Evolutionary conservation across 441 rosid genomes (phyloP), one percentile per base, ranked within the genome.

Genomic region (Jatropha podagrica): DNA sequence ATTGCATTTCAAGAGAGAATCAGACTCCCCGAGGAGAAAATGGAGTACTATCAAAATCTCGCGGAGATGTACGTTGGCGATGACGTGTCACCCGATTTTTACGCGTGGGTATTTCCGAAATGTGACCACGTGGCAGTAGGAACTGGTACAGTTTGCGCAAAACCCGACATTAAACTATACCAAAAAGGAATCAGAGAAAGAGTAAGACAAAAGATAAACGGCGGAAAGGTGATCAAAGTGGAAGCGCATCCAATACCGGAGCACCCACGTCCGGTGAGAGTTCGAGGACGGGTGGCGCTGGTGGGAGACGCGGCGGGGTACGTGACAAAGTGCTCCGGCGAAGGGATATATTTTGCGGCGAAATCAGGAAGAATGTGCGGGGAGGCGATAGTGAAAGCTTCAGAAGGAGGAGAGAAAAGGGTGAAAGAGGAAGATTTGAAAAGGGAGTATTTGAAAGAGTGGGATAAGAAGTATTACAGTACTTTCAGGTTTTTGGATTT

Each of bases 81-180:
- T 9, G 92, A 90, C 84, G 92, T 90, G 69, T 90, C 94, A 15
- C 94, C 94, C 49, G 90, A 88, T 32, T 88, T 88, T 60, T 90
- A 90, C 82, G 89, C 82, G 7, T 88, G 90, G 94, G 94, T 88
- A 0, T 90, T 90, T 48, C 90, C 90, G 0, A 90, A 90, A 76
- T 90, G 90, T 72, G 90, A 90, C 81, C 94, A 90, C 81, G 92
- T 90, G 75, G 94, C 92, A 0, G 92, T 90, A 15, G 94, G 90
- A 1, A 90, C 90, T 0, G 94, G 89, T 0, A 90, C 92, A 1
- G 84, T 81, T 32, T 20, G 82, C 48, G 71, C 80, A 46, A 88
- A 82, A 76, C 82, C 54, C 20, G 69, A 78, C 15, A 87, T 90
- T 11, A 90, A 85, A 72, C 7, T 37, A n/a, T 86, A 73, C 64